Conservation (phyloP, 306 rosid genomes). For the Trichosanthes truncata region DNA sequence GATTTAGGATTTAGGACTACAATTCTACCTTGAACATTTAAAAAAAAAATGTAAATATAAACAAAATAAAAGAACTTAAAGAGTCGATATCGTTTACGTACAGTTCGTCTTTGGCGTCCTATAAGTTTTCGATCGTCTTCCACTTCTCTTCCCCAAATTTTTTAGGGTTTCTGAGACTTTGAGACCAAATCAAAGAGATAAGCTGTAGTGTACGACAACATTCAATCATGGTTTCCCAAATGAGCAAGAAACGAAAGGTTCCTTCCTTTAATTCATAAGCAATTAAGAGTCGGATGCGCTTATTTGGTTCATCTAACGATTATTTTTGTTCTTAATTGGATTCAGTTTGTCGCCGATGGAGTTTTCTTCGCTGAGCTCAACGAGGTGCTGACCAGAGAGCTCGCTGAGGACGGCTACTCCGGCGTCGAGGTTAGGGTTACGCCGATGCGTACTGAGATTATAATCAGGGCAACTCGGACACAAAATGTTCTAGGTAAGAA, state of each 20-base stretch:
- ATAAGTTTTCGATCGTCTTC: background rate
- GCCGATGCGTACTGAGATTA: constrained; percentile 67
- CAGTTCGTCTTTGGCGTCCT: background rate
- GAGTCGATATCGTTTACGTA: too few species aligned
- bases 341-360: constrained; percentile 67
- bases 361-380: constrained; percentile 70
- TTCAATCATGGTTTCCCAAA: constrained; percentile 27
- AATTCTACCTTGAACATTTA: too few species aligned
- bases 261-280: background rate
- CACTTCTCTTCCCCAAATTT: background rate
- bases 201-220: background rate
- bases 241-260: constrained; percentile 33
- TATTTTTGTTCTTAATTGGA: background rate
- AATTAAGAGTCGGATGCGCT: background rate
- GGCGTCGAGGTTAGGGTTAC: constrained; percentile 71
- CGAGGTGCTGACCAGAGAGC: constrained; percentile 60
- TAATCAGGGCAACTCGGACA: constrained; percentile 58
- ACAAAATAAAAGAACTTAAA: too few species aligned
- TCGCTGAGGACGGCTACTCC: constrained; percentile 67
- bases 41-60: too few species aligned
- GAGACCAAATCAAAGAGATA: background rate
- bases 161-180: background rate
- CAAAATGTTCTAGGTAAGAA: constrained; percentile 57
- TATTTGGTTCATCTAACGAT: background rate
- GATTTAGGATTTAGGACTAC: too few species aligned